Percentiles rank a stretch among this genome's conserved stretches.
These are phyloP conservation scores for Trypanosoma brucei DNA, from an alignment of 208 protist genomes.

Conservation along the genomic window DNA sequence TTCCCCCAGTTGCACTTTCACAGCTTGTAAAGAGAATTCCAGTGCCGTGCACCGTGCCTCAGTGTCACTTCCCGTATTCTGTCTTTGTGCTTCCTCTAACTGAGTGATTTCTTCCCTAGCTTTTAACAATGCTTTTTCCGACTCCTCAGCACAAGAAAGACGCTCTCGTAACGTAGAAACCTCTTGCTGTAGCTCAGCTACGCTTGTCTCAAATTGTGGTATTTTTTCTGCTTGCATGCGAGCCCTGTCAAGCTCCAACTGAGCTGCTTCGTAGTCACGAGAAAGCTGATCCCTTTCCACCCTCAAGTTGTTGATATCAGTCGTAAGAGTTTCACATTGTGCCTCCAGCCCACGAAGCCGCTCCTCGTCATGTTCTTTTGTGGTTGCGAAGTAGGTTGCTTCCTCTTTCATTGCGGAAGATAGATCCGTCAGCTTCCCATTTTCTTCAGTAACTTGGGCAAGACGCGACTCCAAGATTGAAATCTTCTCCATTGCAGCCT, in stretches of 20 bases:
- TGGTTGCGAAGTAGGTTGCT: slow-evolving; percentile 30
- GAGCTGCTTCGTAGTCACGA: slow-evolving; percentile 40
- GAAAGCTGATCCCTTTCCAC: slow-evolving; percentile 38
- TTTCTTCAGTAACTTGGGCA: background rate
- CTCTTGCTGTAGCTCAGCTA: slow-evolving; percentile 48
- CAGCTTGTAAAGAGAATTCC: slow-evolving; percentile 58
- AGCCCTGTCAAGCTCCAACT: slow-evolving; percentile 48
- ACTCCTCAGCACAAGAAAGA: slow-evolving; percentile 39
- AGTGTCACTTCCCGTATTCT: slow-evolving; percentile 68
- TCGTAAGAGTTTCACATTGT: slow-evolving; percentile 56
- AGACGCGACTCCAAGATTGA: background rate
- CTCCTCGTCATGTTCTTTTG: slow-evolving; percentile 68
- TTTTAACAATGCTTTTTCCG: slow-evolving; percentile 77
- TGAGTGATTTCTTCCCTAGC: slow-evolving; percentile 87
- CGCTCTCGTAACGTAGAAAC: slow-evolving; percentile 54
- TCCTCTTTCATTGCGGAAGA: slow-evolving; percentile 28
- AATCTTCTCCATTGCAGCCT: background rate
- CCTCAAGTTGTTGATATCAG: slow-evolving; percentile 33
- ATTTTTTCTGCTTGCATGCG: slow-evolving; percentile 49
- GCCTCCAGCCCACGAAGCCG: slow-evolving; percentile 73
- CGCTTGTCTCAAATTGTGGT: slow-evolving; percentile 27
- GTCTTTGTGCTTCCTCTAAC: slow-evolving; percentile 80
- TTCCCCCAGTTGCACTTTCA: slow-evolving; percentile 66
- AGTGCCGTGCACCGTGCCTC: slow-evolving; percentile 57
- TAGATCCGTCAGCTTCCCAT: background rate